phyloP scores from a whole-genome alignment of 306 rosid species.

The Begonia peltatifolia region DNA sequence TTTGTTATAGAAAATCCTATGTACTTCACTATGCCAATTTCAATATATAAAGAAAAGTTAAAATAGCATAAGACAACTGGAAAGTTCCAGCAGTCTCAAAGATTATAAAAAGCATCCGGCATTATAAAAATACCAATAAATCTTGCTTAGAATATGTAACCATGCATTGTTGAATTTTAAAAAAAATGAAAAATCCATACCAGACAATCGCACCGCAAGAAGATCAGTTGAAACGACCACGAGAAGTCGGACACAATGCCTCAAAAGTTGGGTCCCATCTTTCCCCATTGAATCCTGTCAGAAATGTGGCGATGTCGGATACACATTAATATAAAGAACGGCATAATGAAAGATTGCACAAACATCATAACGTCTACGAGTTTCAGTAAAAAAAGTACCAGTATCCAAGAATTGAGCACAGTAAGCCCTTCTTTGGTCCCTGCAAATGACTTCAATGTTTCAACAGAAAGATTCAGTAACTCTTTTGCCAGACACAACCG shows the following conservation, averaged over 20 bases:
- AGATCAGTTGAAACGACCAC: conserved; percentile 86
- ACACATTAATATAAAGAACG: no score
- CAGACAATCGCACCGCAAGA: conserved; percentile 88
- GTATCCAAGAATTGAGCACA: conserved; percentile 86
- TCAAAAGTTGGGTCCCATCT: conserved; percentile 93
- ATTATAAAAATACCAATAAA: no score
- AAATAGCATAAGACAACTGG: no score
- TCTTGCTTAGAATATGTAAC: no score
- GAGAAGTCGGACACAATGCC: conserved; percentile 98
- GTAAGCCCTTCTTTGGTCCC: conserved; percentile 89
- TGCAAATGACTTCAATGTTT: conserved; percentile 77
- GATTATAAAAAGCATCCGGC: no score
- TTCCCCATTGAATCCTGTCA: conserved; percentile 96
- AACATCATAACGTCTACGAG: background rate
- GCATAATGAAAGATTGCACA: conserved; percentile 3
- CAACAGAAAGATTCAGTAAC: conserved; percentile 61
- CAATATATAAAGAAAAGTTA: no score
- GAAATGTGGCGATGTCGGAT: no score
- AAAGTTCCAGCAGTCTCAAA: no score
- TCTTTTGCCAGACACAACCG: conserved; percentile 82
- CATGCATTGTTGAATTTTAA: no score
- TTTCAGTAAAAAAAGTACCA: conserved; percentile 30
- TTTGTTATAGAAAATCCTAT: no score
- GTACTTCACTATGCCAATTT: no score
- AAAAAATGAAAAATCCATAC: conserved; percentile 24